phyloP scores from a whole-genome alignment of 192 early-diverging fungal genomes.

The Umbelopsis vinacea region DNA sequence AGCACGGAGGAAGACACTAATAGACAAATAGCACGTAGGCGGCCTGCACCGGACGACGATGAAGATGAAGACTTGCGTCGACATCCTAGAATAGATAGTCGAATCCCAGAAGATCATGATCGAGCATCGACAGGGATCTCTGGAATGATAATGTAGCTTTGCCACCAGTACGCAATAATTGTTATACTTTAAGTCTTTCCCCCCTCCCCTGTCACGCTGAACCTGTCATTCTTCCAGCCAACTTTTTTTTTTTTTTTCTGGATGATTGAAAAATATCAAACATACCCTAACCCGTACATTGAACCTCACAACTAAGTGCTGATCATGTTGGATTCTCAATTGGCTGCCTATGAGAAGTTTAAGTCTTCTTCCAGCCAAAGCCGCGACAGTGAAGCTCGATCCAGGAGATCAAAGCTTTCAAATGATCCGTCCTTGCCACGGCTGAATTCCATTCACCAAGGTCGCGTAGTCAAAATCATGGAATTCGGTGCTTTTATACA shows the following conservation, averaged over 20 bases:
- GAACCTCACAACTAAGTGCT: neutral
- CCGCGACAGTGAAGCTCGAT: neutral
- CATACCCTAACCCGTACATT: slow-evolving; percentile 6
- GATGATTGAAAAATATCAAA: no score
- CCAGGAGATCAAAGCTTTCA: neutral
- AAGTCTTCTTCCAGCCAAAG: slow-evolving; percentile 21
- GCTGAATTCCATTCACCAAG: slow-evolving; percentile 47
- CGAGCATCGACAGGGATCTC: slow-evolving; percentile 6
- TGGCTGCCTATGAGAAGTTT: slow-evolving; percentile 45
- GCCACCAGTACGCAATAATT: neutral
- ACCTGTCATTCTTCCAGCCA: no score
- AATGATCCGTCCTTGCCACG: slow-evolving; percentile 37
- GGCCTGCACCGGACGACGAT: slow-evolving; percentile 64
- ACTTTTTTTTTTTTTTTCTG: no score
- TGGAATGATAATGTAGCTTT: slow-evolving; percentile 18
- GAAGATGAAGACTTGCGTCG: slow-evolving; percentile 43
- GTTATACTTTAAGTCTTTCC: neutral
- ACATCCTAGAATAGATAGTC: slow-evolving; percentile 13
- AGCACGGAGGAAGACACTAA: slow-evolving; percentile 49
- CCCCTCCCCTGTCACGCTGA: neutral
- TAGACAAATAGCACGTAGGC: slow-evolving; percentile 54
- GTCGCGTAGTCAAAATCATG: slow-evolving; percentile 35
- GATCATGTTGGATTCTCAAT: slow-evolving; percentile 40
- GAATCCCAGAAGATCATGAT: slow-evolving; percentile 1
- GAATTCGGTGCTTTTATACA: slow-evolving; percentile 50